Base-by-base conservation (phyloP, 495 filamentous ascomycete species). In the Talaromyces stipitatus region DNA sequence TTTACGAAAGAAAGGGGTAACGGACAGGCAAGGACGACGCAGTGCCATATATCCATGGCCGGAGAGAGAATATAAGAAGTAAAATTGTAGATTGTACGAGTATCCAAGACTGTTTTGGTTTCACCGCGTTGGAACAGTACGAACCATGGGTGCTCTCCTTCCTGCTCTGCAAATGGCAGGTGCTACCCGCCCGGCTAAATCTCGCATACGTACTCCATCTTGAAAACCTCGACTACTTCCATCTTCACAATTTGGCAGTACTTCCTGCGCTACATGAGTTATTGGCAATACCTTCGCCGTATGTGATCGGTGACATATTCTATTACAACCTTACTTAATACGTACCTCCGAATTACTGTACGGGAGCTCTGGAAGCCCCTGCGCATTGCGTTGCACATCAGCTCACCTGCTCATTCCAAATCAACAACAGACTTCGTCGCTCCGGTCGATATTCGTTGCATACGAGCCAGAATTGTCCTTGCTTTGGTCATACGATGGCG, bases 401-500 rank as follows among this genome's bases (percentile, higher is more conserved):
- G n/a, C n/a, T n/a, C 14, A n/a, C 9, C 12, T 16, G 3, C 9
- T 18, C n/a, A 41, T 41, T 10, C 36, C 16, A 41, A 41, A 41
- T 29, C 28, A 3, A 3, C 36, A 41, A 41, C n/a, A 41, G 6
- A 12, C 7, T 14, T 14, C 4, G 5, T 12, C 36, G 36, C n/a
- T 9, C 1, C 36, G n/a, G 2, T 20, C n/a, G 36, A 7, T 3
- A 41, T 1, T 5, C 36, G n/a, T 18, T 41, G 36, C n/a, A 20
- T 16, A 41, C 36, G 18, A 41, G n/a, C 1, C 14, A 16, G 18
- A 41, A 41, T 14, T 16, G 1, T 16, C n/a, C 7, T 41, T 16
- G n/a, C 2, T n/a, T 38, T n/a, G n/a, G 12, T 11, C 9, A 11
- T 10, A 18, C 36, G n/a, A 94, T 94, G 90, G 80, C 89, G 60